Evolutionary conservation across 257 asterid genomes (phyloP).

Genomic region (Nicotiana sylvestris): DNA sequence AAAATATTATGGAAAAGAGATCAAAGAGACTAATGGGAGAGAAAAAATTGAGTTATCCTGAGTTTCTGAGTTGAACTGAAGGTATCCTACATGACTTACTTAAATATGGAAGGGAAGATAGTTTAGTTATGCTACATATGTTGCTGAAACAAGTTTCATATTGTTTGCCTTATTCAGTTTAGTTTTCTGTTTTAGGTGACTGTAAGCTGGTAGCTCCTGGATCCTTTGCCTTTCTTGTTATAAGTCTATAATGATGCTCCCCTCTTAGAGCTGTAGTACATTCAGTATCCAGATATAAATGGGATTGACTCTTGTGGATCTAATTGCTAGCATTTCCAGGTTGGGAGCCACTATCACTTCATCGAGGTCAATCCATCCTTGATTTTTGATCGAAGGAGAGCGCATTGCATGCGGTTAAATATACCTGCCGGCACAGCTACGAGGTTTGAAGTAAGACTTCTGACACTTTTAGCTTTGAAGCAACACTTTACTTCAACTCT

Average conservation of each 20-base stretch:
- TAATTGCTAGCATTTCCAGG: conserved; percentile 37
- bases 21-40: background rate
- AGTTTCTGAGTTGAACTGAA: background rate
- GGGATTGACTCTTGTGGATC: background rate
- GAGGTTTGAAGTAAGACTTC: conserved; percentile 74
- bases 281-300: conserved; percentile 2
- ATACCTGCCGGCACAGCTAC: conserved; percentile 96
- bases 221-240: background rate
- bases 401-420: conserved; percentile 79
- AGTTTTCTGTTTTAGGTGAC: background rate
- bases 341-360: conserved; percentile 98
- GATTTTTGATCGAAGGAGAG: conserved; percentile 73
- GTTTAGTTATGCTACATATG: background rate
- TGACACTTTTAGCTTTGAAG: conserved; percentile 12
- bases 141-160: background rate
- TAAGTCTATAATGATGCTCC: background rate
- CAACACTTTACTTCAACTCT: background rate
- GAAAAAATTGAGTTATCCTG: background rate
- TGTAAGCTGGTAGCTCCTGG: background rate
- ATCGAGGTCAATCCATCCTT: conserved; percentile 79
- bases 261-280: background rate
- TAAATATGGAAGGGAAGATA: background rate
- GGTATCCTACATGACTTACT: background rate
- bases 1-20: background rate
- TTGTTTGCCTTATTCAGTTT: background rate